Evolutionary conservation across 73 alveolate genomes (phyloP), one percentile per base, ranked within the genome.

Genomic region (Diophrys sp.): DNA sequence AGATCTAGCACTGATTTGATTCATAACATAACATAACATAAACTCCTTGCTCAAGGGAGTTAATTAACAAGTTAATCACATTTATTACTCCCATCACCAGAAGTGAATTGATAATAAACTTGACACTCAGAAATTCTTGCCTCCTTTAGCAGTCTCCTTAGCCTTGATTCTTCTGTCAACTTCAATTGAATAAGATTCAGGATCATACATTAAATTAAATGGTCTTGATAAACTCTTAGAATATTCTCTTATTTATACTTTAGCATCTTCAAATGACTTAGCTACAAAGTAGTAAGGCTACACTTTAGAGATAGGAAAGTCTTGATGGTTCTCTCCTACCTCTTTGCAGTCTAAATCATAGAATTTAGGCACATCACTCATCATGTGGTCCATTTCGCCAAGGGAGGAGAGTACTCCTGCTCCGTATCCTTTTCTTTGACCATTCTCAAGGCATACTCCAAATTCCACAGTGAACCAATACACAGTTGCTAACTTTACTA

Each of bases 381-480:
- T 14, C 29, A 87, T 74, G 67, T 82, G 67, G 28, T 86, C 89
- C 1, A 86, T 66, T 75, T 94, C 98, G n/a, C 94, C 96, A 24
- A 91, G 89, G 73, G 95, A 82, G 34, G 93, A 66, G n/a, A 94
- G 67, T 25, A 90, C 80, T 14, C 98, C 98, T 0, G 98, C 98
- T 23, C 98, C 98, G 66, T 88, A 94, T 28, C 92, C 96, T 75
- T 91, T 94, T 33, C 73, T 54, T 66, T 81, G 62, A 28, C 80
- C 91, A 23, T 83, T 79, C 73, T 77, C 91, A 57, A 44, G 29
- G 87, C 95, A 88, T 78, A 88, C 30, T 44, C 89, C 90, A 67
- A 86, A 81, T 76, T 91, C 98, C 33, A 94, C 81, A 30, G 97
- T 83, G 82, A 80, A 91, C 97, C 97, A 91, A 67, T 94, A 94